These are phyloP conservation scores for Dioszegia crocea DNA, from an alignment of 768 basidiomycete species.

Conservation along the genomic window DNA sequence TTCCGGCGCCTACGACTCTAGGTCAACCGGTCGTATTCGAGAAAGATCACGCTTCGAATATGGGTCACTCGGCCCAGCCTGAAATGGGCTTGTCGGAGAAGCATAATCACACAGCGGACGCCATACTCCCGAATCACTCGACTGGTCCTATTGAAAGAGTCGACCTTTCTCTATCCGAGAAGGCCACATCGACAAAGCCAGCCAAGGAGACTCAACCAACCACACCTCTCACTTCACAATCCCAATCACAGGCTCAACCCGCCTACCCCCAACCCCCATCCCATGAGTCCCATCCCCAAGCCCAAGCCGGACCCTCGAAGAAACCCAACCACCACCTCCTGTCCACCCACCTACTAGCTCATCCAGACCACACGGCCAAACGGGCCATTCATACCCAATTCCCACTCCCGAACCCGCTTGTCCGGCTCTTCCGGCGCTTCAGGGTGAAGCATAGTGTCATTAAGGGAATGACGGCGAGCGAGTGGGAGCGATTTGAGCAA, in stretches of 20 bases:
- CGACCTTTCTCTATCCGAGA: too few species aligned
- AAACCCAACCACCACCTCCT: slow-evolving; percentile 26
- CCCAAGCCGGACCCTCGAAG: slow-evolving; percentile 7
- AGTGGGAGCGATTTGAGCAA: slow-evolving; percentile 27
- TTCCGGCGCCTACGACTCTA: too few species aligned
- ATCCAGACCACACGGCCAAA: slow-evolving; percentile 50
- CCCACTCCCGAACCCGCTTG: slow-evolving; percentile 46
- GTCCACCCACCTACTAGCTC: slow-evolving; percentile 53
- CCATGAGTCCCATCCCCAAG: not conserved
- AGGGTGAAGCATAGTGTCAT: slow-evolving; percentile 50
- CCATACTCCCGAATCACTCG: too few species aligned
- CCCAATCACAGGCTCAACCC: not conserved
- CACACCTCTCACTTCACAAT: not conserved
- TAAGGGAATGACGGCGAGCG: slow-evolving; percentile 30
- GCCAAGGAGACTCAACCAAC: too few species aligned
- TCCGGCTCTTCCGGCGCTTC: slow-evolving; percentile 43
- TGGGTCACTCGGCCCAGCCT: too few species aligned
- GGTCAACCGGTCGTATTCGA: too few species aligned
- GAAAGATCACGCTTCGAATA: too few species aligned
- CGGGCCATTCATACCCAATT: slow-evolving; percentile 53
- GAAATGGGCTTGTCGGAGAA: too few species aligned
- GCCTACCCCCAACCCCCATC: not conserved
- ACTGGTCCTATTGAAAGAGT: too few species aligned
- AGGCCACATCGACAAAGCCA: too few species aligned
- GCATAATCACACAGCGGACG: too few species aligned